Evolutionary conservation across 495 filamentous ascomycete genomes (phyloP), one percentile per base, ranked within the genome.

Genomic region (Neurospora sp.): DNA sequence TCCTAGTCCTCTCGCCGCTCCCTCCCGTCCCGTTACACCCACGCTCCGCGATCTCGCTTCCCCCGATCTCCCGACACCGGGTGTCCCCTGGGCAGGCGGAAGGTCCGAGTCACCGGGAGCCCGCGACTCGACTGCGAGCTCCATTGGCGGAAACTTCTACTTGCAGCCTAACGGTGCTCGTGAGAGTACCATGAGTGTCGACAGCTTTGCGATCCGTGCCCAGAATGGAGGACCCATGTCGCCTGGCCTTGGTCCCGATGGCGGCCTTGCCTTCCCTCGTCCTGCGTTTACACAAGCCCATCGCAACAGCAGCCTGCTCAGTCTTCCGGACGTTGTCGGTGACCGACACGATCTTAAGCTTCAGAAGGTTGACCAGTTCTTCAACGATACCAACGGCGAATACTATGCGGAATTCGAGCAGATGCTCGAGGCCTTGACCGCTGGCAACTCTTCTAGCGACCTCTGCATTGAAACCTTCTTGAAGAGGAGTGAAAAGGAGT

Each of bases 301-400:
- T 54, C 78, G 76, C 72, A 83, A 80, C 77, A 80, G 77, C 79
- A 81, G 78, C 72, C 78, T 77, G 8, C 89, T 77, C 79, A 87
- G 72, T 80, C 85, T 87, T 60, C 84, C 87, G 39, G 87, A 87
- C 1, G 86, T 92, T 8, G 84, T 90, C 18, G 88, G 88, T 16
- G 89, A 89, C 70, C 85, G 88, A 74, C 88, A 88, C 37, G 88
- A 92, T 74, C 88, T 87, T 76, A 83, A 86, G 76, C 84, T 91
- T 35, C 90, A 91, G 74, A 87, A 90, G 74, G 87, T 91, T 20
- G 87, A 90, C 74, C 89, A 89, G 37, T 89, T 87, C 82, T 92
- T 92, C 81, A 91, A 87, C n/a, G 90, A 92, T 78, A 84, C 86
- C 6, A 87, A 84, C 35, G 88, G 88, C 16, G 76, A 86, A 37